Base-by-base conservation (phyloP, 1,139 yeast species). In the Diutina neorugosa region DNA sequence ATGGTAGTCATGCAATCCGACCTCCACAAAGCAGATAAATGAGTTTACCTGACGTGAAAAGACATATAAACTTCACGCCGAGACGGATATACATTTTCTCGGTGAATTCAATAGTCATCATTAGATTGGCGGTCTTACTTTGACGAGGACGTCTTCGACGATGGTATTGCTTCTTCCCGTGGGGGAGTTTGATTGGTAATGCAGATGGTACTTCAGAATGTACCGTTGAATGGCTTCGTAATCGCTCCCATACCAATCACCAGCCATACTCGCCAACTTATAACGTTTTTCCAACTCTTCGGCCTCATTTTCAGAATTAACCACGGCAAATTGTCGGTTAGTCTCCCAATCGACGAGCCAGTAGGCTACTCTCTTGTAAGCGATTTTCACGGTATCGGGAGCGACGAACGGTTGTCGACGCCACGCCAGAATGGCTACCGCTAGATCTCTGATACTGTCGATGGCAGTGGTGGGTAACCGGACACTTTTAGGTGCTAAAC, bases 221-320 rank as follows among this genome's bases (percentile, higher is more conserved):
- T 69, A 74, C 52, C 62, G 58, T 57, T 66, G 62, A 8, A 67
- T 76, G 53, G 64, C 65, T n/a, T 60, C 58, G 68, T 72, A 73
- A 51, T 73, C 77, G 54, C 76, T 66, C 3, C 77, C 78, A 56
- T 68, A 73, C 78, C 78, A 74, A 57, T 72, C 77, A 2, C 77
- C 78, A 1, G 73, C 50, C 50, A 46, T 46, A 23, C 21, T 27
- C 8, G 40, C 50, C 11, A 46, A 11, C 8, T 27, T 34, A 14
- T 46, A 46, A 3, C 50, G 37, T 16, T 27, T 46, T 11, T 46
- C 50, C 37, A 27, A 12, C 21, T 46, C 48, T 44, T 44, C 19
- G 34, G 9, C 5, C 5, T 44, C 18, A 23, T 25, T 23, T 6
- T 12, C 16, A 4, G 25, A 12, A 4, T 6, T 7, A 9, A 20